Evolutionary conservation across 371 early-diverging fungal species (phyloP).

Genomic region (Dinochytrium kinnereticum): DNA sequence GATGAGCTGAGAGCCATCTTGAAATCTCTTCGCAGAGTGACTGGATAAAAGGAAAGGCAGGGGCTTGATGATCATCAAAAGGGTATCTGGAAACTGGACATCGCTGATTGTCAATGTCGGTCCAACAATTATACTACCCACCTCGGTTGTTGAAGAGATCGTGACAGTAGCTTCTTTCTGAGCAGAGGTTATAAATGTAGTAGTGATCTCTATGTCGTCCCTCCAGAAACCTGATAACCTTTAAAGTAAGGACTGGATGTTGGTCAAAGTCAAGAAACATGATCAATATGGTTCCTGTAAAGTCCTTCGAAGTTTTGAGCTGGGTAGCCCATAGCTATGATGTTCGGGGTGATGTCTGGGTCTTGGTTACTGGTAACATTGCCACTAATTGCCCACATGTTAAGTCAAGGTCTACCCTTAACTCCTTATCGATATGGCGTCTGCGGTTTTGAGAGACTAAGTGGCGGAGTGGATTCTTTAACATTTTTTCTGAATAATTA

Average conservation of each 20-base stretch:
- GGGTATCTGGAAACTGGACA: slow-evolving; percentile 58
- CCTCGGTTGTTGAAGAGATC: slow-evolving; percentile 33
- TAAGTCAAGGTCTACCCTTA: slow-evolving; percentile 68
- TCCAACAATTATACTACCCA: background rate
- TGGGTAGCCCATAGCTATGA: slow-evolving; percentile 78
- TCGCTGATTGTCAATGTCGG: background rate
- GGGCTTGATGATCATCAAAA: slow-evolving; percentile 73
- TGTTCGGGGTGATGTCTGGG: slow-evolving; percentile 64
- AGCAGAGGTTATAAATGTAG: slow-evolving; percentile 73
- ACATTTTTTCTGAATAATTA: background rate
- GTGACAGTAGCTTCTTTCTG: slow-evolving; percentile 38
- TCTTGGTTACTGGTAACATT: background rate
- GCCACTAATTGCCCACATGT: slow-evolving; percentile 61
- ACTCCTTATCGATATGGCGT: slow-evolving; percentile 54
- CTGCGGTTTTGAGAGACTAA: slow-evolving; percentile 60
- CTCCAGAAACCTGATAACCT: slow-evolving; percentile 63
- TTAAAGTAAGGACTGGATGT: background rate
- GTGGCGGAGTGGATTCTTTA: background rate
- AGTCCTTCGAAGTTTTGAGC: slow-evolving; percentile 65
- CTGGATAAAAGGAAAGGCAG: slow-evolving; percentile 61
- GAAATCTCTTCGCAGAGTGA: slow-evolving; percentile 66
- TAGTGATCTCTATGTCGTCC: slow-evolving; percentile 60
- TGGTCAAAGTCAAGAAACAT: slow-evolving; percentile 45
- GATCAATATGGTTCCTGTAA: slow-evolving; percentile 69
- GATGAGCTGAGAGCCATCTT: slow-evolving; percentile 55